Evolutionary conservation across 768 basidiomycete genomes (phyloP), one percentile per base, ranked within the genome.

Genomic region (Trametes cinnabarina): DNA sequence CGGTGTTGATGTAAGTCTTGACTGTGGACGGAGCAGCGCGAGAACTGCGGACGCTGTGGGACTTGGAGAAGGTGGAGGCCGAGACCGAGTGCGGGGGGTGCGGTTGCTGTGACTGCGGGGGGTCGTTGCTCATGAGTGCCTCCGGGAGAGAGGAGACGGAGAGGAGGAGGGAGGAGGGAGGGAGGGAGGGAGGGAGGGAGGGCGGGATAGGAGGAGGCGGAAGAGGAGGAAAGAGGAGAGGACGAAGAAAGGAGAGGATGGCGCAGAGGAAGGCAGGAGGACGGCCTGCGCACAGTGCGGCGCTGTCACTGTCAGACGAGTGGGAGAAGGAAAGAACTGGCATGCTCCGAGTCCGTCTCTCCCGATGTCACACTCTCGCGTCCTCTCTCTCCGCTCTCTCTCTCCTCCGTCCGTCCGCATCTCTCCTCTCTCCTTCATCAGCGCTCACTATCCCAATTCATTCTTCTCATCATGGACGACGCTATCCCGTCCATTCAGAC

Each of bases 401-500:
- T 4, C 28, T 25, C 22, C 43, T 19, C 44, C 44, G 30, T 14
- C 46, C 53, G 30, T 26, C 40, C 58, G 51, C 43, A 28, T 28
- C 15, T 25, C 20, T 40, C 39, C 30, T 55, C 46, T 51, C 50
- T 17, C 12, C 19, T 20, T 34, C 50, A 17, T 23, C 41, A 19
- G 23, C 22, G 22, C 43, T 22, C 23, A 41, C 4, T 12, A 32
- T 32, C 30, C 7, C 30, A 32, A 32, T 32, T 12, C 20, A 30
- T 22, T 37, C 26, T 12, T 4, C 11, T 5, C 54, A 86, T 83
- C 55, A 87, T 87, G 84, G 85, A 86, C 65, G 84, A 86, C 65
- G 58, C 67, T n/a, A 81, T 92, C 25, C 90, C 91, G 39, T 89
- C 87, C 40, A 81, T 93, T 55, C 81, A 88, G 9, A 74, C 83